A percentile compares a stretch with the other conserved stretches of the same genome.
phyloP scores from a whole-genome alignment of 2,329 filamentous ascomycete genomes.

The Colletotrichum euphorbiae region DNA sequence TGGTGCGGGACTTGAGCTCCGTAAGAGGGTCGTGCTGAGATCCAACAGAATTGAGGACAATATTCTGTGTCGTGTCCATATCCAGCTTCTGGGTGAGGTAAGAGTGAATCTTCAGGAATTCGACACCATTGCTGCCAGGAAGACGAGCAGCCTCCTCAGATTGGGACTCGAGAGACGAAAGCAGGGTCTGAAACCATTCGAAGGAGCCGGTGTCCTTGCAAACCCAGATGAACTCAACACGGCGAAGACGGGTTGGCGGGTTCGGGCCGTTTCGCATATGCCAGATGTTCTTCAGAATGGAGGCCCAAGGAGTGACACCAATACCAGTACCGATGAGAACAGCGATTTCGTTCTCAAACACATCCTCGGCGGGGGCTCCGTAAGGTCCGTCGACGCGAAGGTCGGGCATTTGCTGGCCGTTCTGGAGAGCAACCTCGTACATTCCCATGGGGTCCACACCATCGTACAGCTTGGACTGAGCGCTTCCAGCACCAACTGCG shows the following conservation, averaged over 20 bases:
- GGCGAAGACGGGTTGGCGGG: constrained; percentile 86
- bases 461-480: constrained; percentile 91
- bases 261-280: constrained; percentile 92
- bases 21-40: constrained; percentile 90
- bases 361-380: constrained; percentile 95
- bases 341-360: constrained; percentile 92
- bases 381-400: constrained; percentile 96
- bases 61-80: constrained; percentile 93
- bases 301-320: constrained; percentile 87
- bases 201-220: constrained; percentile 96
- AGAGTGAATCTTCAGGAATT: constrained; percentile 98
- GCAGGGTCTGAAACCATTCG: constrained; percentile 97
- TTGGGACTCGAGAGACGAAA: constrained; percentile 91
- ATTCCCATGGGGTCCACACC: constrained; percentile 92
- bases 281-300: constrained; percentile 97
- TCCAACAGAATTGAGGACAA: constrained; percentile 95
- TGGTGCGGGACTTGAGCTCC: constrained; percentile 88
- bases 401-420: constrained; percentile 90
- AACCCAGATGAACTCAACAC: constrained; percentile 99
- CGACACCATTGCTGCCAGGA: constrained; percentile 74
- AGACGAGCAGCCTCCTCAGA: constrained; percentile 76
- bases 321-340: constrained; percentile 89
- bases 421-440: constrained; percentile 96
- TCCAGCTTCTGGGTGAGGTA: constrained; percentile 96
- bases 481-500: constrained; percentile 88